Base-by-base conservation (phyloP, 306 rosid species). In the Gillenia trifoliata region DNA sequence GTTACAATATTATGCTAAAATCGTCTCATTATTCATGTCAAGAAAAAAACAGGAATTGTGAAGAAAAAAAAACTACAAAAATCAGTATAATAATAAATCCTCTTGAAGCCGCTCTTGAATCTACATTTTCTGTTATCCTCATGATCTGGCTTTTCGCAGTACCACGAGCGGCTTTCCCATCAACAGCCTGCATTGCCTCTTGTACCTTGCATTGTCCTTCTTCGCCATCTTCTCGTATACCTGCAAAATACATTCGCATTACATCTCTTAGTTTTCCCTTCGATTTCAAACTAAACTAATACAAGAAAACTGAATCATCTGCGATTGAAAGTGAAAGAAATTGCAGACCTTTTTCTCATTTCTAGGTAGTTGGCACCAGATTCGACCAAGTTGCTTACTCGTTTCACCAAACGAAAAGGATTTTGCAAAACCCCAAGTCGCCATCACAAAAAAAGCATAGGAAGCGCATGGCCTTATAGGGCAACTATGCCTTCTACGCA, bases 171-270 rank as follows among this genome's bases (percentile, higher is more conserved):
- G 40, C 49, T 73, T 79, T 66, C 50, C 50, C 22, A 22, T 68
- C 22, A 74, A 79, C 76, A 38, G 43, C 47, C 30, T 59, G 52
- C 80, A 52, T 52, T 80, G 77, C 80, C 19, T 52, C 80, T 63
- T 69, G 49, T 70, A 80, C 73, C 83, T 80, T 31, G 76, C 76
- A 28, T 41, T 74, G 72, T 79, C 83, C 83, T 79, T 79, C 72
- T 49, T 33, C 63, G 79, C 76, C 79, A 79, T 59, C 70, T 80
- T 75, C 60, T 74, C 43, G 47, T 69, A 74, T 17, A 62, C 12
- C 79, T 80, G 60, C 81, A 78, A 31, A 57, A 61, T 3, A 30
- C 6, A 31, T 31, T 61, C 11, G 10, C 43, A 63, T 22, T 11
- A 9, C 43, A 63, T 4, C 26, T 71, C 34, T 25, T 17, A 8